A percentile compares a stretch with the other conserved stretches of the same genome.
phyloP scores from a whole-genome alignment of 1,284 basidiomycete species.

The Stereum hirsutum region DNA sequence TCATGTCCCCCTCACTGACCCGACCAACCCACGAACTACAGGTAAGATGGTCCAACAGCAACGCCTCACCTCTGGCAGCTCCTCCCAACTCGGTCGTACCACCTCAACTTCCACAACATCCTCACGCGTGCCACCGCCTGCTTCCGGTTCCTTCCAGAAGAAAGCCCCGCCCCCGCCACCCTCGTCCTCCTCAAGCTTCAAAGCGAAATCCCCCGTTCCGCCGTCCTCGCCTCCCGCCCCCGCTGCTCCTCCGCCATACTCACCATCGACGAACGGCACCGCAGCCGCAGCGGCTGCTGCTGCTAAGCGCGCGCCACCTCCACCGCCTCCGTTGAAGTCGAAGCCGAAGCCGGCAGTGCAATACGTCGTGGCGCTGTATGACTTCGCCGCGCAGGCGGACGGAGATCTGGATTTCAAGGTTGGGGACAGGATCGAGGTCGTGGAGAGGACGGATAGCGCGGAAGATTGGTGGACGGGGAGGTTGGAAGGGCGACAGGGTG shows the following conservation, averaged over 20 bases:
- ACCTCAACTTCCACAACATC: conserved; percentile 23
- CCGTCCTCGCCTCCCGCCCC: conserved; percentile 29
- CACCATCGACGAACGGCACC: conserved; percentile 29
- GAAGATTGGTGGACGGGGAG: conserved; percentile 99
- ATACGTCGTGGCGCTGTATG: conserved; percentile 92
- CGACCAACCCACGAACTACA: conserved; percentile 18
- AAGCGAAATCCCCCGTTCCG: conserved; percentile 36
- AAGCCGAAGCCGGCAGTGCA: conserved; percentile 46
- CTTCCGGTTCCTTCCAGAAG: conserved; percentile 21
- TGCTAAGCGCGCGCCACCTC: conserved; percentile 82
- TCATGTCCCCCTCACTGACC: conserved; percentile 6
- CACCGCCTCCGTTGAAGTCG: conserved; percentile 72
- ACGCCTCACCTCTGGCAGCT: conserved; percentile 13
- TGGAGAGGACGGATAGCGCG: conserved; percentile 74
- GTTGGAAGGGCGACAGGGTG: conserved; percentile 78
- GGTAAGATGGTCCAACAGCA: conserved; percentile 55
- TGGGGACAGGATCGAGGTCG: conserved; percentile 92
- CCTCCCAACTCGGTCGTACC: conserved; percentile 28
- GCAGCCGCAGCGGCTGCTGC: conserved; percentile 51
- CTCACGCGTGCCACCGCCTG: conserved; percentile 25
- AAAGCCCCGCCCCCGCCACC: conserved; percentile 37
- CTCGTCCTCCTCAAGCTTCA: conserved; percentile 16
- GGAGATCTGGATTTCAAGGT: conserved; percentile 89
- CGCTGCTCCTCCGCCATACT: conserved; percentile 53
- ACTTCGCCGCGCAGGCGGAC: conserved; percentile 88